Conservation (phyloP, 257 asterid species). For the Thymus quinquecostatus region DNA sequence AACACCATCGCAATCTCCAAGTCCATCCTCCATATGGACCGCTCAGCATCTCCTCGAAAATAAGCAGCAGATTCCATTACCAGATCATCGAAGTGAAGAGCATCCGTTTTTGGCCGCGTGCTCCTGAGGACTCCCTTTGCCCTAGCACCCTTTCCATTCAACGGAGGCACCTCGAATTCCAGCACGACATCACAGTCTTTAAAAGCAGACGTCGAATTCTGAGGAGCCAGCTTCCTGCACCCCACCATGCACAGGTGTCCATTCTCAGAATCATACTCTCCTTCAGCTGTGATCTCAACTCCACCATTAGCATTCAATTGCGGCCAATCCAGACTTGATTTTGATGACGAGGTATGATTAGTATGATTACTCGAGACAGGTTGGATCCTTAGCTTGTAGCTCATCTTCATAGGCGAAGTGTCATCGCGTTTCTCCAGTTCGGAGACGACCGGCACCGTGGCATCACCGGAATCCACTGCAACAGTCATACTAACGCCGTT, state of each 20-base stretch:
- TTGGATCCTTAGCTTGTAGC: constrained; percentile 42
- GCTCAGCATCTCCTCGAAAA: constrained; percentile 28
- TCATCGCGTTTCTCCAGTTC: not conserved
- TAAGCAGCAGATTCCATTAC: constrained; percentile 35
- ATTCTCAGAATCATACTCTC: too few species aligned
- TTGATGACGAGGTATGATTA: not conserved
- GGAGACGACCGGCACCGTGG: too few species aligned
- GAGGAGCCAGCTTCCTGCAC: constrained; percentile 45
- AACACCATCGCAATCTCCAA: constrained; percentile 62
- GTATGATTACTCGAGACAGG: not conserved
- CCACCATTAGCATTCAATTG: not conserved
- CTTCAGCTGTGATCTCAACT: constrained; percentile 44
- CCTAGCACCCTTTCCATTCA: constrained; percentile 26
- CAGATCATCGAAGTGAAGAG: constrained; percentile 51
- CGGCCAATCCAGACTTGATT: constrained; percentile 29
- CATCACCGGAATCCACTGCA: not conserved
- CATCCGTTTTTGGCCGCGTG: constrained; percentile 43
- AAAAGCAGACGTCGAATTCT: not conserved
- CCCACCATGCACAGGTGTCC: constrained; percentile 46
- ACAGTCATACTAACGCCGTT: not conserved
- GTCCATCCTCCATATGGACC: constrained; percentile 72
- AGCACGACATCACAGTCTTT: constrained; percentile 62
- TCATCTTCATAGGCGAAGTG: not conserved
- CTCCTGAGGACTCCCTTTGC: constrained; percentile 54
- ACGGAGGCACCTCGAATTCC: constrained; percentile 42